These are phyloP conservation scores for Pythium plurisporium DNA, from an alignment of 352 stramenopile genomes.

Conservation along the genomic window DNA sequence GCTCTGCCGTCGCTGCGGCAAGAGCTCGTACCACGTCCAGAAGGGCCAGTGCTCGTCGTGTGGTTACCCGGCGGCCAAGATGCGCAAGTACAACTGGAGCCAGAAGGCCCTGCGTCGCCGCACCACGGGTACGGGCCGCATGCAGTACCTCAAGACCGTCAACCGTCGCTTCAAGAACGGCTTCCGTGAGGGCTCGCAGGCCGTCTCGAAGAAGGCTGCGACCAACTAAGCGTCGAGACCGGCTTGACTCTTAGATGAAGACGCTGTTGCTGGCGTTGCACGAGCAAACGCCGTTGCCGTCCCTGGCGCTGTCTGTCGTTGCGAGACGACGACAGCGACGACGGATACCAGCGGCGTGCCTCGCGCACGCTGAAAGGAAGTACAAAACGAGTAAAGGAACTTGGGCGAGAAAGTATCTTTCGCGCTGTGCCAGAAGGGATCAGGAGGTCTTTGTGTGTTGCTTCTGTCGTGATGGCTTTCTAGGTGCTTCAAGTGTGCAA, in stretches of 20 bases:
- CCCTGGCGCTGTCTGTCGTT: background rate
- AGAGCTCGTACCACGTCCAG: constrained; percentile 99
- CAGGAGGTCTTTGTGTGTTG: background rate
- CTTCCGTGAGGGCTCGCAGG: constrained; percentile 94
- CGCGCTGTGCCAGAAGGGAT: constrained; percentile 20
- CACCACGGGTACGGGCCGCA: constrained; percentile 96
- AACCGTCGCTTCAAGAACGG: constrained; percentile 99
- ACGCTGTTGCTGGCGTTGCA: constrained; percentile 21
- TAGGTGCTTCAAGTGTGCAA: background rate
- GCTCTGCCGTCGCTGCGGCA: constrained; percentile 98
- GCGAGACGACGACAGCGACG: background rate
- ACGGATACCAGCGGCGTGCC: constrained; percentile 2
- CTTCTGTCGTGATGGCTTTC: background rate
- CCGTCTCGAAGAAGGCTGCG: constrained; percentile 87
- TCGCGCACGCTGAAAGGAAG: constrained; percentile 22
- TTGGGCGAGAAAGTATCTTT: constrained; percentile 24
- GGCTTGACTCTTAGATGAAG: constrained; percentile 23
- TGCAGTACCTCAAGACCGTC: constrained; percentile 98
- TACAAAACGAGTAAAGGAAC: constrained; percentile 30
- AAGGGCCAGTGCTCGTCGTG: constrained; percentile 99
- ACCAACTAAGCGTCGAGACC: constrained; percentile 71
- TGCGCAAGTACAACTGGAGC: constrained; percentile 90
- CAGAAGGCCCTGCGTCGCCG: constrained; percentile 97
- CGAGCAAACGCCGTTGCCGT: background rate
- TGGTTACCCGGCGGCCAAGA: constrained; percentile 98